Conservation (phyloP, 495 filamentous ascomycete genomes). For the Trichoderma parareesei region DNA sequence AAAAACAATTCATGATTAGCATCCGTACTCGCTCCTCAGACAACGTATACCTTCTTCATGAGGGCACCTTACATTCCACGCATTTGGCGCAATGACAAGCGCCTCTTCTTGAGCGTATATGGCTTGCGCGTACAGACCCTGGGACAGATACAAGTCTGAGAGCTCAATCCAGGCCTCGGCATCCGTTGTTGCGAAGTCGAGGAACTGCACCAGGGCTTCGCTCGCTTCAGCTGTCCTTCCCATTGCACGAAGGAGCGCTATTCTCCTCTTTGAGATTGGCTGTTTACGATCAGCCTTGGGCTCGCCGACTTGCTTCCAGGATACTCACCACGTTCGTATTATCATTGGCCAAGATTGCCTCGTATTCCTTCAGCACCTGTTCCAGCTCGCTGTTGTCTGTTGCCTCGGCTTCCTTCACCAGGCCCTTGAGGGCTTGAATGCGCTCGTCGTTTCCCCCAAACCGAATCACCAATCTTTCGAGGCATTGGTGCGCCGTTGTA, state of each 20-base stretch:
- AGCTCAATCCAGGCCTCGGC: slow-evolving; percentile 92
- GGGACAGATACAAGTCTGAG: slow-evolving; percentile 70
- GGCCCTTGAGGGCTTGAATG: slow-evolving; percentile 68
- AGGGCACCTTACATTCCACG: slow-evolving; percentile 72
- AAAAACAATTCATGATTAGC: slow-evolving; percentile 14
- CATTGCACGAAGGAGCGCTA: slow-evolving; percentile 70
- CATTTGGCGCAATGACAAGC: slow-evolving; percentile 77
- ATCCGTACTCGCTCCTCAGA: background rate
- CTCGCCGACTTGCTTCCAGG: background rate
- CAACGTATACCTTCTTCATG: slow-evolving; percentile 8
- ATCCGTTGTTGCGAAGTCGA: slow-evolving; percentile 82
- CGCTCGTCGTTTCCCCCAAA: slow-evolving; percentile 80
- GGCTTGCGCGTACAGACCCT: slow-evolving; percentile 71
- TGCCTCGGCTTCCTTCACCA: slow-evolving; percentile 81
- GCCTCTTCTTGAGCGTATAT: slow-evolving; percentile 88
- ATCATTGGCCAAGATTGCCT: slow-evolving; percentile 62
- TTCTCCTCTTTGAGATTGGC: slow-evolving; percentile 80
- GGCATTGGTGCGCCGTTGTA: slow-evolving; percentile 60
- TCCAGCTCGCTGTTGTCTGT: slow-evolving; percentile 53
- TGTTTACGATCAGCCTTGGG: slow-evolving; percentile 23
- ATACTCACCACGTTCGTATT: slow-evolving; percentile 69
- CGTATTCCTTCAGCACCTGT: slow-evolving; percentile 64
- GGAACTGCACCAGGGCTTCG: slow-evolving; percentile 58
- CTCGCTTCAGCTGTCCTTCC: slow-evolving; percentile 63
- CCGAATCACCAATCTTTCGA: slow-evolving; percentile 63